phyloP scores from a whole-genome alignment of 2,329 filamentous ascomycete genomes.

The Penicillium sp. region DNA sequence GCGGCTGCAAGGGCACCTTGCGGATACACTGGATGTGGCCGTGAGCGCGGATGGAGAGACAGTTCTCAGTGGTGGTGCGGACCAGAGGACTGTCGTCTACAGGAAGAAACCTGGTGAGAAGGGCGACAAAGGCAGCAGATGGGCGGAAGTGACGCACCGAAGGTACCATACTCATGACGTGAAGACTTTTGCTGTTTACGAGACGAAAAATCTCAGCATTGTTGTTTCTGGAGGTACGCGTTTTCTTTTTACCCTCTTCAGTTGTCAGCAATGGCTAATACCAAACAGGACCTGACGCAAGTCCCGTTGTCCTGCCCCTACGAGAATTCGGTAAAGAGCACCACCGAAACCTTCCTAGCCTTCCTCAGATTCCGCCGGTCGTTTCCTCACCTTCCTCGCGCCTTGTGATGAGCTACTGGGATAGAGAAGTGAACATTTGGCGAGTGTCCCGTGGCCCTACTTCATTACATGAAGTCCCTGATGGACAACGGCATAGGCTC shows the following conservation, averaged over 20 bases:
- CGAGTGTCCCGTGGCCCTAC: conserved; percentile 56
- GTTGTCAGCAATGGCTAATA: conserved; percentile 13
- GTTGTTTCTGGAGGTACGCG: conserved; percentile 84
- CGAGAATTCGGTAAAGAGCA: conserved; percentile 77
- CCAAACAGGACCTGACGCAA: conserved; percentile 76
- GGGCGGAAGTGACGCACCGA: conserved; percentile 84
- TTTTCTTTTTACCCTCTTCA: background rate
- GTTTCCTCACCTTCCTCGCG: conserved; percentile 74
- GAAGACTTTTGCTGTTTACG: conserved; percentile 90
- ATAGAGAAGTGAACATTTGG: conserved; percentile 86
- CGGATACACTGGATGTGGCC: conserved; percentile 88
- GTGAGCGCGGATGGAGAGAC: conserved; percentile 78
- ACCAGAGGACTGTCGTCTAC: conserved; percentile 84
- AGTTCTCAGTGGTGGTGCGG: conserved; percentile 90
- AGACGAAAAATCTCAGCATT: conserved; percentile 81
- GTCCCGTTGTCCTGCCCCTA: conserved; percentile 80
- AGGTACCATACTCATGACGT: conserved; percentile 93
- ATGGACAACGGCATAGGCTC: conserved; percentile 50
- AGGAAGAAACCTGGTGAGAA: conserved; percentile 60
- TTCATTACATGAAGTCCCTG: conserved; percentile 50
- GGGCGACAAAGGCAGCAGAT: conserved; percentile 65
- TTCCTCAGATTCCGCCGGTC: conserved; percentile 79
- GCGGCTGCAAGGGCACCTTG: conserved; percentile 82
- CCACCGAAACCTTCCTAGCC: conserved; percentile 78
- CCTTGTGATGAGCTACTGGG: conserved; percentile 90